A percentile compares a stretch with the other conserved stretches of the same genome.
phyloP scores from a whole-genome alignment of 805 yeast genomes.

The Lachancea dasiensis region DNA sequence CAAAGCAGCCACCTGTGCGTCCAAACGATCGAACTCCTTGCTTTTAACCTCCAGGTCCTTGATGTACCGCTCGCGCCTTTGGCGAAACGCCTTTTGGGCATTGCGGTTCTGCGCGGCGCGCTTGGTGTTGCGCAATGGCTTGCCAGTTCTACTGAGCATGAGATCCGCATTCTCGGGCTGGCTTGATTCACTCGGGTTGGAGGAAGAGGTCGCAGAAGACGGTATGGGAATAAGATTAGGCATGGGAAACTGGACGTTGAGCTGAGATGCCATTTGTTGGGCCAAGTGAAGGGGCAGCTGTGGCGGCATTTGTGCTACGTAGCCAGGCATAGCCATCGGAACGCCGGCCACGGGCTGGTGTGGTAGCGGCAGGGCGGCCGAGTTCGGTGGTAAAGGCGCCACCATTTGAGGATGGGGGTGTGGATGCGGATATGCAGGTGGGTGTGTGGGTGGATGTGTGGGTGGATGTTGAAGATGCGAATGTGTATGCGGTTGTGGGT shows the following conservation, averaged over 20 bases:
- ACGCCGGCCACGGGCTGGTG: neutral
- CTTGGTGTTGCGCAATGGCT: conserved; percentile 45
- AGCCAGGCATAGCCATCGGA: neutral
- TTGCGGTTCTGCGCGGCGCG: conserved; percentile 89
- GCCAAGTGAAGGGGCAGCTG: neutral
- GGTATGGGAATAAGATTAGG: conserved; percentile 1
- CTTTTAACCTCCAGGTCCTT: conserved; percentile 73
- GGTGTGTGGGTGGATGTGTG: neutral
- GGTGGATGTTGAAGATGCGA: neutral
- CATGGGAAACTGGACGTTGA: conserved; percentile 2
- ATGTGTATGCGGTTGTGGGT: neutral
- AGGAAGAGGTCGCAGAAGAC: neutral
- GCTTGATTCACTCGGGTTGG: conserved; percentile 13
- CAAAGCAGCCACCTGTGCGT: conserved; percentile 59
- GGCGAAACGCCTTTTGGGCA: conserved; percentile 89
- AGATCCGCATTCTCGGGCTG: conserved; percentile 18
- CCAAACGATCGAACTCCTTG: conserved; percentile 53
- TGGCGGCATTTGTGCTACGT: neutral
- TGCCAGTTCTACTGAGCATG: conserved; percentile 25
- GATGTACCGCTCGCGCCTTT: conserved; percentile 73
- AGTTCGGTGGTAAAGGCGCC: neutral
- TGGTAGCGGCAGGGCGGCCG: neutral
- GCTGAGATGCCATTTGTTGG: conserved; percentile 1
- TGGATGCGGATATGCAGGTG: neutral
- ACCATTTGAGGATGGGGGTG: neutral